phyloP scores from a whole-genome alignment of 2,329 filamentous ascomycete species.

The Gremmenia infestans region DNA sequence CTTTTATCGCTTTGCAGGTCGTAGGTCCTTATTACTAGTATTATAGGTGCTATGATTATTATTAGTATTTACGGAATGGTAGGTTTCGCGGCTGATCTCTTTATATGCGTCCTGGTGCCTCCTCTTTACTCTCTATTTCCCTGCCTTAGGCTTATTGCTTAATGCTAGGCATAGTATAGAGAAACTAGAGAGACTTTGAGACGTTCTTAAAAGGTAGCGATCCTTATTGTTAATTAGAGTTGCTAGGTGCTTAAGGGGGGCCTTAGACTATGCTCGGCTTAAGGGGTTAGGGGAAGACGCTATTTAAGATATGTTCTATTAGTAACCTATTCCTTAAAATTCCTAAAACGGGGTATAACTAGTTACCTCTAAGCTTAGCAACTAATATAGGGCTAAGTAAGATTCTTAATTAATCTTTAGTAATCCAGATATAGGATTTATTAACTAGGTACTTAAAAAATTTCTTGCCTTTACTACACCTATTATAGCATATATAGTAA shows the following conservation, averaged over 20 bases:
- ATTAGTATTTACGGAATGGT: constrained; percentile 8
- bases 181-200: constrained; percentile 6
- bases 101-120: constrained; percentile 11
- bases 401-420: constrained; percentile 22
- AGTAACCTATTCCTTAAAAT: constrained; percentile 15
- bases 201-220: constrained; percentile 8
- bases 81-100: constrained; percentile 12
- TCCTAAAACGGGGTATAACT: constrained; percentile 8
- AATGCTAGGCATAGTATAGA: constrained; percentile 1
- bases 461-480: constrained; percentile 16
- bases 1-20: constrained; percentile 17
- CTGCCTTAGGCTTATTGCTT: not conserved
- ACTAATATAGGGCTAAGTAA: constrained; percentile 19
- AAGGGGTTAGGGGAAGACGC: constrained; percentile 12
- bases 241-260: constrained; percentile 12
- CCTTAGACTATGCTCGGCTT: constrained; percentile 14
- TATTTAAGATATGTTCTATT: constrained; percentile 15
- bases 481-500: constrained; percentile 14
- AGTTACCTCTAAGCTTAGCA: constrained; percentile 19
- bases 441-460: constrained; percentile 21
- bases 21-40: constrained; percentile 10
- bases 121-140: too few species aligned
- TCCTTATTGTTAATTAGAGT: constrained; percentile 13
- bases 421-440: constrained; percentile 13
- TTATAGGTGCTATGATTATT: constrained; percentile 7